A percentile compares a stretch with the other conserved stretches of the same genome.
Conservation (phyloP, 2,329 filamentous ascomycete species). For the Dactylellina cionopaga region DNA sequence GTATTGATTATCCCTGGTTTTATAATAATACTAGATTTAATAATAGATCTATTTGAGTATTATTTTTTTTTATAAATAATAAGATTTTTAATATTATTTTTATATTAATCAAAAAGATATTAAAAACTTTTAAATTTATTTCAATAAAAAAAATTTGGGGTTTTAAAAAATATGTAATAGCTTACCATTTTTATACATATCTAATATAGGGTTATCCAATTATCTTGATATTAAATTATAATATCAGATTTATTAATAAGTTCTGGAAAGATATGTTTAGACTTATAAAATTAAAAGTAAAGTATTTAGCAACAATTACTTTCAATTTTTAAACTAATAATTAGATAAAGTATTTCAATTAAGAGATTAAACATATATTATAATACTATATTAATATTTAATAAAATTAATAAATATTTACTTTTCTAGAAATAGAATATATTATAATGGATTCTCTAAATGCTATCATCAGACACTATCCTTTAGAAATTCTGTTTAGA, state of each 20-base stretch:
- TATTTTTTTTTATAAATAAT: not conserved
- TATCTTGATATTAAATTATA: not conserved
- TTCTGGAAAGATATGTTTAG: not conserved
- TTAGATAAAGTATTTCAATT: too few species aligned
- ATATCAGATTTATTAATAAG: not conserved
- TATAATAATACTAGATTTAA: constrained; percentile 8
- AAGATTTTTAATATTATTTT: constrained; percentile 2
- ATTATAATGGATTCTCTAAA: too few species aligned
- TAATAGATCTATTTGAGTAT: not conserved
- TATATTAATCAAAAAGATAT: constrained; percentile 1
- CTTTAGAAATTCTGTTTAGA: too few species aligned
- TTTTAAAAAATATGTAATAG: not conserved
- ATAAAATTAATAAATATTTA: too few species aligned
- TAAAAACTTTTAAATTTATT: constrained; percentile 5
- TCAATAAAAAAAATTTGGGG: not conserved
- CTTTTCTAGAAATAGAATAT: too few species aligned
- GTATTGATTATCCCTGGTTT: too few species aligned
- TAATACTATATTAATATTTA: too few species aligned
- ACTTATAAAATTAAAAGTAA: too few species aligned
- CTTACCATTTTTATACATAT: not conserved
- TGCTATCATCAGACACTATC: too few species aligned
- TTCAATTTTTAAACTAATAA: too few species aligned
- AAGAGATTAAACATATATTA: too few species aligned
- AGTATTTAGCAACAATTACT: too few species aligned
- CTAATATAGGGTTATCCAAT: not conserved